A percentile compares a stretch with the other conserved stretches of the same genome.
These are phyloP conservation scores for Thuja plicata DNA, from an alignment of 83 land plant species.

Conservation along the genomic window DNA sequence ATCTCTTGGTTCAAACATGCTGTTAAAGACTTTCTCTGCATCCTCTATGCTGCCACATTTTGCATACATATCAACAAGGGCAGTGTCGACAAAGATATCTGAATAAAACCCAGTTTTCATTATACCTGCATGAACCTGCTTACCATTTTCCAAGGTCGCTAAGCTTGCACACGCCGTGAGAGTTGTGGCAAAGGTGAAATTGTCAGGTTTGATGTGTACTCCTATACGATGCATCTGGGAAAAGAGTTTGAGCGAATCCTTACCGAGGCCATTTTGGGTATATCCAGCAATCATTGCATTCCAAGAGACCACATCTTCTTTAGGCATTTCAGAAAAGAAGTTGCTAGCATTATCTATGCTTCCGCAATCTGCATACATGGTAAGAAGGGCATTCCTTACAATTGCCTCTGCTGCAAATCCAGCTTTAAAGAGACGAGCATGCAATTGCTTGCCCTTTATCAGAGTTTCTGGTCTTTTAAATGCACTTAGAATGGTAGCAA, in stretches of 20 bases:
- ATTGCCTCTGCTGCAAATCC: too few species aligned
- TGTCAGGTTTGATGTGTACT: too few species aligned
- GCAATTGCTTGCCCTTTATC: too few species aligned
- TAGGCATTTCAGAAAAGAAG: too few species aligned
- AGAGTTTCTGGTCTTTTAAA: neutral
- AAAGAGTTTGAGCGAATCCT: slow-evolving; percentile 8
- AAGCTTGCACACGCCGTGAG: neutral
- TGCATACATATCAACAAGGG: neutral
- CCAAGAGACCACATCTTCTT: too few species aligned
- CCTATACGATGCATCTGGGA: neutral
- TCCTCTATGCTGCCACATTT: slow-evolving; percentile 3
- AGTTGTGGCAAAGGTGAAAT: slow-evolving; percentile 2
- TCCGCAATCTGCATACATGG: too few species aligned
- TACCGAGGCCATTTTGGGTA: slow-evolving; percentile 4
- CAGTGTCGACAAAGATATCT: neutral
- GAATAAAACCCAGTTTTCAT: neutral
- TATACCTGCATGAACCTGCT: neutral
- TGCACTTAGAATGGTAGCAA: slow-evolving; percentile 36
- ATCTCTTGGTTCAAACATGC: neutral
- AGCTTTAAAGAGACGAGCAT: too few species aligned
- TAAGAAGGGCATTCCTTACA: too few species aligned
- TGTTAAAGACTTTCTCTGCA: neutral
- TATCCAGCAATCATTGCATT: slow-evolving; percentile 4
- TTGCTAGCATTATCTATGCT: too few species aligned
- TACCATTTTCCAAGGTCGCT: neutral